Base-by-base conservation (phyloP, 2,329 filamentous ascomycete genomes). In the Cladosporium velox region DNA sequence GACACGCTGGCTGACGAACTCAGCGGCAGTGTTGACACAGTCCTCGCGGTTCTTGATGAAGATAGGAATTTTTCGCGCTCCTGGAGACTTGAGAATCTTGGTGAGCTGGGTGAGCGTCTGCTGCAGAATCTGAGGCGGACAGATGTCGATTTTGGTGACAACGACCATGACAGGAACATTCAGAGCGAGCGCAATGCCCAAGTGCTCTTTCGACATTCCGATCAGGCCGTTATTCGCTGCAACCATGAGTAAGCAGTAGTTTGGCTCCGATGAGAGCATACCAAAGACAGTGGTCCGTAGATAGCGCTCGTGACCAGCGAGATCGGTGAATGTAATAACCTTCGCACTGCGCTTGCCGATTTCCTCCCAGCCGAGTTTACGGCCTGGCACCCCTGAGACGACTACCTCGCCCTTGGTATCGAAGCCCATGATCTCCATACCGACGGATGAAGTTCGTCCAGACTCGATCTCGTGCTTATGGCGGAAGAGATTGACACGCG, bases 401-500 rank as follows among this genome's bases (percentile, higher is more conserved):
- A 98, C 86, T 32, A 97, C 90, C 30, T 93, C 87, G 32, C 95
- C 94, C 65, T 86, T 86, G 60, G 90, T 92, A 78, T 98, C 93
- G 72, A 97, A 99, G 1, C 95, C 95, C 90, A 98, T 93, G 68
- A 98, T 98, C 78, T 99, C 95, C 93, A 98, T 96, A 51, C 95
- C 94, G 0, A 99, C 95, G 0, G 93, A 97, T 76, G 92, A 97
- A 11, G 95, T 99, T 70, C 95, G 87, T 1, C 95, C 95, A 57
- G 91, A 95, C 79, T 99, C 95, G 49, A 98, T 91, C 80, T 99
- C 95, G 75, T 99, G 95, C 79, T 99, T 98, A 79, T 99, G 95
- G 18, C 95, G 88, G 80, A 99, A 99, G 14, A 99, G 87, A 70
- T 97, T 98, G 61, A 99, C 91, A 68, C 95, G 90, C 55, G 95